Base-by-base conservation (phyloP, 2,329 filamentous ascomycete species). In the Xylariales sp. region DNA sequence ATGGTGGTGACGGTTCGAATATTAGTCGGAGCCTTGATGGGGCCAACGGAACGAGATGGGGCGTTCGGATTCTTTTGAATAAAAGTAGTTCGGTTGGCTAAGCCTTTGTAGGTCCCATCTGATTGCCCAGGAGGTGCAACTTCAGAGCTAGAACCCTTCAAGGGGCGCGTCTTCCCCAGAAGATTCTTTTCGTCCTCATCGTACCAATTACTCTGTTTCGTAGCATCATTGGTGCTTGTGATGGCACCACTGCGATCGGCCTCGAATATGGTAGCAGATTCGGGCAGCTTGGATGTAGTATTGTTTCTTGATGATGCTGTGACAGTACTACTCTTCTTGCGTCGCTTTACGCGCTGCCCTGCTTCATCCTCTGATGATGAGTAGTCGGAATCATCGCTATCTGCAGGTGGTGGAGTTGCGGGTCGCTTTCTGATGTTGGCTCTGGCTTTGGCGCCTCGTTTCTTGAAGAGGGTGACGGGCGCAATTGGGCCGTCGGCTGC, bases 1-100 rank as follows among this genome's bases (percentile, higher is more conserved):
- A 81, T 95, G 6, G 91, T 76, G 0, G 90, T 97, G 46, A 95
- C 84, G 2, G 86, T 95, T 36, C 93, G 81, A 40, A 98, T 83
- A 53, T 97, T 97, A 2, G 87, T 86, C 0, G 91, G 76, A 2
- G 86, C 85, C 62, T 95, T 95, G 44, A 94, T 75, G 0, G 93
- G 93, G 0, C 93, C 93, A 20, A 95, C 83, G 24, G 77, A 72
- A 46, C 81, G 75, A 19, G 65, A 67, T 3, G 81, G 78, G 6
- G 85, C 82, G 56, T 94, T 76, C 14, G 86, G 81, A 50, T 91
- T 91, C 66, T 84, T 90, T 52, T 84, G 77, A 43, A 95, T 86
- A 57, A 89, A 91, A 4, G 72, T 81, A 3, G 76, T 71, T 53
- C 85, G 83, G 49, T 82, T 85, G 35, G 85, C 80, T 3, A 83